Conservation (phyloP, 83 land plant species). For the Diphasiastrum complanatum region DNA sequence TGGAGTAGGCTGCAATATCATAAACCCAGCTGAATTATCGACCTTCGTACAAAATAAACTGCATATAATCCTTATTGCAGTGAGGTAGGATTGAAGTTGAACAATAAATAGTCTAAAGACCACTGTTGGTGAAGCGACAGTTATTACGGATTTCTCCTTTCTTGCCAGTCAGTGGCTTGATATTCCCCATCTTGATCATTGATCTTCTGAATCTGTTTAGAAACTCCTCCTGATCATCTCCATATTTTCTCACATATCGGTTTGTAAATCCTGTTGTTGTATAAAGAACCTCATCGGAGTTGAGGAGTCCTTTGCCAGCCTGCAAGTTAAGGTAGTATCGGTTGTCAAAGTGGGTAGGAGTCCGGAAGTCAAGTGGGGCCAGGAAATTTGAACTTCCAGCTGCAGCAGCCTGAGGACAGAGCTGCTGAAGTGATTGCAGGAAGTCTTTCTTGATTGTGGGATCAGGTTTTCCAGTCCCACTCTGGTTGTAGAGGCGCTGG, state of each 20-base stretch:
- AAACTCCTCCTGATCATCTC: neutral
- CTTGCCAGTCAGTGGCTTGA: slow-evolving; percentile 16
- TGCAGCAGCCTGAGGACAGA: slow-evolving; percentile 1
- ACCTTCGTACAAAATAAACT: too few species aligned
- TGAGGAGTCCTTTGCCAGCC: slow-evolving; percentile 16
- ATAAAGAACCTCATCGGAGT: slow-evolving; percentile 28
- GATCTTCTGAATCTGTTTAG: slow-evolving; percentile 10
- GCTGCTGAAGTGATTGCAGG: slow-evolving; percentile 1
- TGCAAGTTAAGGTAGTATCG: slow-evolving; percentile 16
- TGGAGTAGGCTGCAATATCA: too few species aligned
- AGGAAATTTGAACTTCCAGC: neutral
- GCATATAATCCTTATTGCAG: too few species aligned
- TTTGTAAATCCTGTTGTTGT: slow-evolving; percentile 14
- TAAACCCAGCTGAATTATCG: too few species aligned
- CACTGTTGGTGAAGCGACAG: slow-evolving; percentile 23
- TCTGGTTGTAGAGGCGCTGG: slow-evolving; percentile 21
- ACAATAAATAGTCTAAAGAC: too few species aligned
- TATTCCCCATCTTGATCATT: too few species aligned
- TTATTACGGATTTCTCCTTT: slow-evolving; percentile 22
- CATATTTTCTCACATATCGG: slow-evolving; percentile 1
- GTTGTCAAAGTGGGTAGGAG: slow-evolving; percentile 20
- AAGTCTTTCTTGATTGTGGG: neutral
- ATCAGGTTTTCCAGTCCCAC: slow-evolving; percentile 14
- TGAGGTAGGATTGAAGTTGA: too few species aligned
- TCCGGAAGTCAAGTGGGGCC: slow-evolving; percentile 10